These are phyloP conservation scores for Penicillium pulvis DNA, from an alignment of 495 filamentous ascomycete species.

Conservation along the genomic window DNA sequence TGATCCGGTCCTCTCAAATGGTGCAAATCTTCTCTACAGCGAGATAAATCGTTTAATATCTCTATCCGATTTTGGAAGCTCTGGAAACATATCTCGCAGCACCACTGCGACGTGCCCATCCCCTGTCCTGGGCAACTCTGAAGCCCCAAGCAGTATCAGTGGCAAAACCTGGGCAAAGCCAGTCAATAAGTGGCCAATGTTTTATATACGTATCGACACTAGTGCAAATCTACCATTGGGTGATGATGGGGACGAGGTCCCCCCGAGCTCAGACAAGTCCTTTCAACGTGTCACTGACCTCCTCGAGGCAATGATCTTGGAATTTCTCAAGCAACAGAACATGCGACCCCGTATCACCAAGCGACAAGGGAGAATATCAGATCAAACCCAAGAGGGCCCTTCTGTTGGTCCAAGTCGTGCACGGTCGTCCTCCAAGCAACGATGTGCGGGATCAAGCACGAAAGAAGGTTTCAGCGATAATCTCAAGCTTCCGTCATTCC, in stretches of 20 bases:
- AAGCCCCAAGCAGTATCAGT: conserved; percentile 58
- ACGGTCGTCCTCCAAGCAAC: neutral
- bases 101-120: conserved; percentile 1
- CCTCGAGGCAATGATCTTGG: conserved; percentile 60
- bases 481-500: conserved; percentile 41
- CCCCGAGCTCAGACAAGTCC: conserved; percentile 45
- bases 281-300: conserved; percentile 60
- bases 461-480: conserved; percentile 30
- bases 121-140: conserved; percentile 34
- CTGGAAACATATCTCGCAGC: conserved; percentile 40
- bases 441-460: conserved; percentile 9
- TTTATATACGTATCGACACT: conserved; percentile 70
- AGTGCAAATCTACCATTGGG: conserved; percentile 10
- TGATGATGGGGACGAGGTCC: conserved; percentile 24
- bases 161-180: conserved; percentile 61
- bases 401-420: neutral
- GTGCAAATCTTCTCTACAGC: conserved; percentile 70
- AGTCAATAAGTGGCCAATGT: conserved; percentile 88
- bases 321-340: conserved; percentile 69
- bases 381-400: conserved; percentile 3
- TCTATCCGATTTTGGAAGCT: conserved; percentile 73
- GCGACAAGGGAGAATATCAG: conserved; percentile 15
- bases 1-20: conserved; percentile 52
- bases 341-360: conserved; percentile 52
- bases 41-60: conserved; percentile 79